Percentiles rank a stretch among this genome's conserved stretches.
phyloP scores from a whole-genome alignment of 257 asterid species.

The Primulina huaijiensis region DNA sequence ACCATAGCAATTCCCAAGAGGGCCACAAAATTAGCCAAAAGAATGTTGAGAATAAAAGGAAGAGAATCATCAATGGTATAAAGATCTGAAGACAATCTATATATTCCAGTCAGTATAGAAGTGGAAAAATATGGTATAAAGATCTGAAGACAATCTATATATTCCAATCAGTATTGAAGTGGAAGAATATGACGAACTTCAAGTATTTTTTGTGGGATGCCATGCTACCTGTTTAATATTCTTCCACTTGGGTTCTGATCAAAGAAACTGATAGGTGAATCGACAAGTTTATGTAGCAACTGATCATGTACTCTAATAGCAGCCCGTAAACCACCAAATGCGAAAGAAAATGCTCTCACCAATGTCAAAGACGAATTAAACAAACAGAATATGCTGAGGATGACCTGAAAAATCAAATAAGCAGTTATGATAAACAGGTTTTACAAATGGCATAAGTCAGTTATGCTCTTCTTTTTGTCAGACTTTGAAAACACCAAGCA shows the following conservation, averaged over 20 bases:
- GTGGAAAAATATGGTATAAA: slow-evolving; percentile 50
- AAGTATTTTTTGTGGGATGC: slow-evolving; percentile 16
- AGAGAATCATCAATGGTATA: slow-evolving; percentile 94
- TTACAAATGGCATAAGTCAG: background rate
- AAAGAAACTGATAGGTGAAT: slow-evolving; percentile 75
- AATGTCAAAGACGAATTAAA: slow-evolving; percentile 72
- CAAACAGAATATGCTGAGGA: slow-evolving; percentile 72
- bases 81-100: slow-evolving; percentile 91
- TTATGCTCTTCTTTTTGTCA: background rate
- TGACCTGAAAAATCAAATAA: slow-evolving; percentile 45
- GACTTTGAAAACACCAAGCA: background rate
- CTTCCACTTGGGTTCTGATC: slow-evolving; percentile 92
- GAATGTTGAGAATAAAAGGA: slow-evolving; percentile 95
- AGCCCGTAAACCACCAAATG: slow-evolving; percentile 88
- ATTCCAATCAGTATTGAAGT: slow-evolving; percentile 33
- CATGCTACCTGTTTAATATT: slow-evolving; percentile 81
- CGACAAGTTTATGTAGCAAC: slow-evolving; percentile 55
- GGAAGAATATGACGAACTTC: slow-evolving; percentile 3
- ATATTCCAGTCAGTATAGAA: slow-evolving; percentile 30
- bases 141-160: slow-evolving; percentile 88
- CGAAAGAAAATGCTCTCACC: slow-evolving; percentile 84
- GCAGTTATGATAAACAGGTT: slow-evolving; percentile 16
- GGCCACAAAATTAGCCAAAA: slow-evolving; percentile 87
- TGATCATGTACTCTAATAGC: slow-evolving; percentile 71
- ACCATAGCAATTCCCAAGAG: slow-evolving; percentile 78